Evolutionary conservation across 345 rosid genomes (phyloP).

Genomic region (Cochlearia excelsa): DNA sequence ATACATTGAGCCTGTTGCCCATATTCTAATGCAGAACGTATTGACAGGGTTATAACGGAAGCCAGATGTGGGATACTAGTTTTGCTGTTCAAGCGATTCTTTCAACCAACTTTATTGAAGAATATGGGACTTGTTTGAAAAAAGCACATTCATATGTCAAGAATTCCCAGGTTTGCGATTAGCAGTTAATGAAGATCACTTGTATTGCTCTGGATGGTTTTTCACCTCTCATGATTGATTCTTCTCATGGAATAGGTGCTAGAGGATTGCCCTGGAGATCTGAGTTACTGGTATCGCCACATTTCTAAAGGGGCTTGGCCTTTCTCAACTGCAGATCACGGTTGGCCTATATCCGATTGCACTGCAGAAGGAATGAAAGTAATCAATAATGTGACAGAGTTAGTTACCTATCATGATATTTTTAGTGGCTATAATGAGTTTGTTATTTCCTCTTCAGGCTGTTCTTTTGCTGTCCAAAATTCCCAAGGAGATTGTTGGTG

Average conservation of each 20-base stretch:
- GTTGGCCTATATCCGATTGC: constrained; percentile 98
- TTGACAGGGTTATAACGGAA: constrained; percentile 94
- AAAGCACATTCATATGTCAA: constrained; percentile 66
- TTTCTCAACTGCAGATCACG: constrained; percentile 93
- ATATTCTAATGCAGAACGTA: constrained; percentile 31
- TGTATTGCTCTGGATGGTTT: constrained; percentile 12
- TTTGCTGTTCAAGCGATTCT: constrained; percentile 84
- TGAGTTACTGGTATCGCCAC: constrained; percentile 81
- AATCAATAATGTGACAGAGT: constrained; percentile 26
- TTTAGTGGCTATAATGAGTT: constrained; percentile 27
- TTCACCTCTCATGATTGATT: constrained; percentile 6
- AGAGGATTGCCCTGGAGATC: constrained; percentile 87
- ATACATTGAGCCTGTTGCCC: constrained; percentile 24
- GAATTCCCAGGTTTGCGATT: constrained; percentile 64
- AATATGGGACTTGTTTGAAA: constrained; percentile 59
- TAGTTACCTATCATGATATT: constrained; percentile 2
- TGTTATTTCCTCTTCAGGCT: constrained; percentile 50
- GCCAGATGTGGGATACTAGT: constrained; percentile 94
- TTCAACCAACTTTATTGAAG: constrained; percentile 66
- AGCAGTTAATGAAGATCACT: constrained; percentile 8
- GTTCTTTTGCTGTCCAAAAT: constrained; percentile 65
- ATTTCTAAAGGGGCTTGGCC: constrained; percentile 99
- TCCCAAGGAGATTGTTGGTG: constrained; percentile 74
- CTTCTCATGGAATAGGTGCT: constrained; percentile 48
- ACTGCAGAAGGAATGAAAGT: constrained; percentile 93